These are phyloP conservation scores for Artemisia tridentata DNA, from an alignment of 129 eudicot species.

Conservation along the genomic window DNA sequence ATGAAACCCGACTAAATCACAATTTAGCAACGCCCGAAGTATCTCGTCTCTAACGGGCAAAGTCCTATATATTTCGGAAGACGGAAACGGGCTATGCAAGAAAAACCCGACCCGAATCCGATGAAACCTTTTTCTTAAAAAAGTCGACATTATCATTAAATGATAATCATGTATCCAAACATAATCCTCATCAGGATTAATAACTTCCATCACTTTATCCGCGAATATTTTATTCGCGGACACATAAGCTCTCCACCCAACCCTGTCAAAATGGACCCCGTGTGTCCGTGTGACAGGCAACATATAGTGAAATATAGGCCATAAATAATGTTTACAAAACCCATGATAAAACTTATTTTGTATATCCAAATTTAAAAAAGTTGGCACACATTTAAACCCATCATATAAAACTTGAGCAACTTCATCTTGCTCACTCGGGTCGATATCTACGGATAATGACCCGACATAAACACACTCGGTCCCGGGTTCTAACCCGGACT, in stretches of 20 bases:
- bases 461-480: slow-evolving; percentile 69
- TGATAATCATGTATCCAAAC: slow-evolving; percentile 97
- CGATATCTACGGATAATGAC: slow-evolving; percentile 52
- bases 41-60: slow-evolving; percentile 82
- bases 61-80: slow-evolving; percentile 78
- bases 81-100: slow-evolving; percentile 79
- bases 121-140: slow-evolving; percentile 56
- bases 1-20: slow-evolving; percentile 86
- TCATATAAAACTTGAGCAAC: slow-evolving; percentile 56
- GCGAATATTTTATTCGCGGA: slow-evolving; percentile 79
- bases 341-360: slow-evolving; percentile 71
- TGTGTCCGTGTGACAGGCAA: slow-evolving; percentile 55
- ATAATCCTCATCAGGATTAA: slow-evolving; percentile 82
- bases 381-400: slow-evolving; percentile 71
- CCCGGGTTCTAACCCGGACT: slow-evolving; percentile 55
- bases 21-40: slow-evolving; percentile 64
- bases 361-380: slow-evolving; percentile 59
- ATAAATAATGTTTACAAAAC: slow-evolving; percentile 84
- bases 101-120: slow-evolving; percentile 78
- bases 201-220: slow-evolving; percentile 71
- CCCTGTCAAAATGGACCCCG: slow-evolving; percentile 58
- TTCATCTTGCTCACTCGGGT: slow-evolving; percentile 66
- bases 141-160: slow-evolving; percentile 81
- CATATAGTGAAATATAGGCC: slow-evolving; percentile 90
- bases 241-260: slow-evolving; percentile 71